Evolutionary conservation across 768 basidiomycete species (phyloP), one percentile per base, ranked within the genome.

Genomic region (Boletus reticuloceps): DNA sequence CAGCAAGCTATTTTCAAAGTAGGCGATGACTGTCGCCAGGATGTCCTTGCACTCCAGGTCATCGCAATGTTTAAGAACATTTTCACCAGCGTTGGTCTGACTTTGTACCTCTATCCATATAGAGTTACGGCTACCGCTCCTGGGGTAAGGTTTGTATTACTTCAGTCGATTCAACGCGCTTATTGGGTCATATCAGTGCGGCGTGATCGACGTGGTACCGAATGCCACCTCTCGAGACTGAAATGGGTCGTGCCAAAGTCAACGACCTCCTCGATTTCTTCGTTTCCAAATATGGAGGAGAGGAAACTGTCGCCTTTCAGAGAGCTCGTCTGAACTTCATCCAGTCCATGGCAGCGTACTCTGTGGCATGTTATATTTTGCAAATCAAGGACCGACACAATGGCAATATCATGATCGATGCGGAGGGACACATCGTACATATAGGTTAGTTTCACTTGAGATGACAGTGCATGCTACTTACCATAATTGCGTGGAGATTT

Each of bases 21-120:
- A 54, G 97, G 97, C 52, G 97, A 99, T 68, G 97, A 99, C 68
- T 99, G 97, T 70, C 85, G 97, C 41, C 97, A 99, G 71, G 97
- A 99, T 65, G 88, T 98, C n/a, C 82, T 99, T 43, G 97, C 97
- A 1, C 76, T 99, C 46, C 97, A 99, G 65, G 75, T 98, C 57
- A 98, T 99, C 58, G 97, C 97, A 6, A 98, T 98, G 94, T 98
- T 98, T 82, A 98, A 98, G 74, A 98, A 97, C 70, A 88, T 98
- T 54, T 99, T 96, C 75, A 89, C 82, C 13, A 82, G 83, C 58
- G 81, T 96, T 55, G 97, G 97, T 1, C 76, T 99, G 52, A 89
- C 86, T 3, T 75, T 98, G 19, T 98, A 98, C 66, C 81, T 99
- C 38, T 96, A 85, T 71, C 97, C 97, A 0, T 99, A 99, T 65